Conservation (phyloP, 2,329 filamentous ascomycete genomes). For the Arachnopeziza araneosa region DNA sequence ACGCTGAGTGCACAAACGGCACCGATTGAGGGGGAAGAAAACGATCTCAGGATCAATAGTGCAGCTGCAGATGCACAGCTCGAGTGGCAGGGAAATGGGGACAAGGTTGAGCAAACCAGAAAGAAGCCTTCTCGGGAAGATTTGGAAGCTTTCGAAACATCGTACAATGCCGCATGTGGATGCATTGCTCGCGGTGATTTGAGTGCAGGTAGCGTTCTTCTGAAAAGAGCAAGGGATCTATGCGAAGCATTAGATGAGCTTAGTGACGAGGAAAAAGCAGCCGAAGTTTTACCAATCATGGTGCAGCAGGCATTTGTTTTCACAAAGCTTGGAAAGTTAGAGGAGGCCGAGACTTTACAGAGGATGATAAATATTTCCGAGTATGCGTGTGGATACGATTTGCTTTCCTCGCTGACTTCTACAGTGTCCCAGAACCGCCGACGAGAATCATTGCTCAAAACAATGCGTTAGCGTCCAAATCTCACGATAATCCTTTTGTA, state of each 20-base stretch:
- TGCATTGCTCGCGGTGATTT: conserved; percentile 66
- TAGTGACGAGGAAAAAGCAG: conserved; percentile 65
- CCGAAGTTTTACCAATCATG: conserved; percentile 68
- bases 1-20: conserved; percentile 45
- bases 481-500: conserved; percentile 59
- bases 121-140: conserved; percentile 55
- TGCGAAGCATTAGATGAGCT: conserved; percentile 71
- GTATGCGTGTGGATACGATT: conserved; percentile 40
- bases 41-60: conserved; percentile 72
- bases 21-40: conserved; percentile 54
- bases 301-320: conserved; percentile 73
- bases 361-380: conserved; percentile 54
- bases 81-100: conserved; percentile 54
- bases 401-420: conserved; percentile 26
- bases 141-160: conserved; percentile 72
- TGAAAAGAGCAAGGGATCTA: conserved; percentile 64
- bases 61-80: conserved; percentile 67
- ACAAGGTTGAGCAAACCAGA: conserved; percentile 25
- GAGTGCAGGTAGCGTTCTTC: conserved; percentile 55
- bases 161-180: conserved; percentile 73
- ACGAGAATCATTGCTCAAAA: conserved; percentile 62
- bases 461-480: conserved; percentile 46
- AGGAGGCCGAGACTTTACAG: conserved; percentile 60
- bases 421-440: conserved; percentile 60
- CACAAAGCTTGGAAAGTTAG: conserved; percentile 56